Percentiles rank a stretch among this genome's conserved stretches.
Conservation (phyloP, 208 protist genomes). For the Porcisia deanei region DNA sequence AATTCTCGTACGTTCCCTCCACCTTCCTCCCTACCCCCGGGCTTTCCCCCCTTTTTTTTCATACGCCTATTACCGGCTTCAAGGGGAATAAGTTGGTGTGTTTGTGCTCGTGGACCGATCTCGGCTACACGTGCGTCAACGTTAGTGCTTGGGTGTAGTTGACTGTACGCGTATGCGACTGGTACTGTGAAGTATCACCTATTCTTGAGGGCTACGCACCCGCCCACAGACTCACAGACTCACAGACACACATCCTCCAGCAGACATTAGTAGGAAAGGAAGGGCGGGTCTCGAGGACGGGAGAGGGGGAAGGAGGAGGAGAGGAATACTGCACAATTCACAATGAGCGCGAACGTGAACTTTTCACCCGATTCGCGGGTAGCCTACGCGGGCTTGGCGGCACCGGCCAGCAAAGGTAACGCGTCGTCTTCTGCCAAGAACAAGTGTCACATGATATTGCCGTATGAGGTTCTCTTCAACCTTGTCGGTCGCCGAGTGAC, state of each 20-base stretch:
- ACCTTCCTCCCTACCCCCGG: no score
- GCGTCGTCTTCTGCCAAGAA: slow-evolving; percentile 8
- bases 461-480: slow-evolving; percentile 70
- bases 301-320: neutral
- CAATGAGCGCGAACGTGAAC: slow-evolving; percentile 40
- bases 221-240: neutral
- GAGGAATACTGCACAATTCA: neutral
- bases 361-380: slow-evolving; percentile 13
- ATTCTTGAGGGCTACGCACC: no score
- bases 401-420: neutral
- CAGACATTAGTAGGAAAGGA: no score
- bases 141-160: neutral
- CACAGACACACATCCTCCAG: neutral
- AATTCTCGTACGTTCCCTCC: neutral
- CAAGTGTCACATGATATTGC: slow-evolving; percentile 55
- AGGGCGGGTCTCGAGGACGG: neutral
- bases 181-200: neutral
- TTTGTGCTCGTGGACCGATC: neutral
- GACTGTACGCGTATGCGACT: no score
- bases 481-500: slow-evolving; percentile 71
- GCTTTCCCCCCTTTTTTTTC: neutral
- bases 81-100: neutral
- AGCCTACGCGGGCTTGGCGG: neutral
- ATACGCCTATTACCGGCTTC: neutral
- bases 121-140: neutral